A percentile compares a stretch with the other conserved stretches of the same genome.
Conservation (phyloP, 257 asterid species). For the Nicotiana otophora region DNA sequence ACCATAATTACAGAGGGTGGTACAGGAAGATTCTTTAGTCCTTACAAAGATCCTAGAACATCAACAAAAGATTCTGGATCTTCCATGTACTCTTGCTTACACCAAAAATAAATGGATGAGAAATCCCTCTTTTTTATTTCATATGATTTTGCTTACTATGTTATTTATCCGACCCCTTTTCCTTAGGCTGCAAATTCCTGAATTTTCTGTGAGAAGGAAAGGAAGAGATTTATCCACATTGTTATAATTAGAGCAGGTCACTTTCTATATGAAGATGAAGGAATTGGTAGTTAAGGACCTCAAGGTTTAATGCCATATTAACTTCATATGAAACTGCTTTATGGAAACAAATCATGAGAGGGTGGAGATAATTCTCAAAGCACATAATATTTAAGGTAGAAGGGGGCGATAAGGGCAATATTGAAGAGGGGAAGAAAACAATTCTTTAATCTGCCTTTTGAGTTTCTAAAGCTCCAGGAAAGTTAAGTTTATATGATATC, state of each 20-base stretch:
- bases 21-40: no score
- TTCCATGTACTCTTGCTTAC: no score
- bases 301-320: not conserved
- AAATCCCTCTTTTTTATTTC: not conserved
- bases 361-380: not conserved
- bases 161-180: not conserved
- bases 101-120: not conserved
- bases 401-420: not conserved
- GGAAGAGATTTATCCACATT: conserved; percentile 3
- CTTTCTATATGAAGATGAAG: not conserved
- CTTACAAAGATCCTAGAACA: no score
- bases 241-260: conserved; percentile 1
- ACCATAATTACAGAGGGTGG: no score
- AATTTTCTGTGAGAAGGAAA: not conserved
- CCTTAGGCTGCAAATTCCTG: not conserved
- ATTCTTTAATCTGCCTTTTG: not conserved
- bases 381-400: not conserved
- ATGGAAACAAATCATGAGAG: not conserved
- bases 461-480: not conserved
- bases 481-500: not conserved
- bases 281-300: not conserved
- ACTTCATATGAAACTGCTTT: not conserved
- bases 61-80: no score
- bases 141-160: not conserved
- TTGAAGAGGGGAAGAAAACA: not conserved